phyloP scores from a whole-genome alignment of 768 basidiomycete species.

The Tricholoma bakamatsutake region DNA sequence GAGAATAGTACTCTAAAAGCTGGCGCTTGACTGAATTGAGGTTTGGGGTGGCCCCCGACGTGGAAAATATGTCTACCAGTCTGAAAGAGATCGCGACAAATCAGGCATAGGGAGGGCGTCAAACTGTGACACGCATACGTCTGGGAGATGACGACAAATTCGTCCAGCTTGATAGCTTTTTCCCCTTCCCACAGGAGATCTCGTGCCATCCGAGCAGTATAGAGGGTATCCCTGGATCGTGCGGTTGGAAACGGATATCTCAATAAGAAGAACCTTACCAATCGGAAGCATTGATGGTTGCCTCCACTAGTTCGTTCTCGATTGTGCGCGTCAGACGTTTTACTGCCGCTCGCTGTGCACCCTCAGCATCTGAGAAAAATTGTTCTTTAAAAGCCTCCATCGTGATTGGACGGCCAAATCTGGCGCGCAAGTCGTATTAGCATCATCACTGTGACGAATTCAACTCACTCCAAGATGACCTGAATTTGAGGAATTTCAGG shows the following conservation, averaged over 20 bases:
- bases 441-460: slow-evolving; percentile 31
- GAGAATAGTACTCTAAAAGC: slow-evolving; percentile 84
- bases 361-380: slow-evolving; percentile 67
- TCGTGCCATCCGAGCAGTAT: slow-evolving; percentile 86
- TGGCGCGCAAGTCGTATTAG: slow-evolving; percentile 23
- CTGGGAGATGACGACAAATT: slow-evolving; percentile 83
- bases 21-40: slow-evolving; percentile 57
- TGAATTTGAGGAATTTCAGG: neutral
- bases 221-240: slow-evolving; percentile 76
- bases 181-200: slow-evolving; percentile 91
- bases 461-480: slow-evolving; percentile 50
- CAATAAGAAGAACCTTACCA: slow-evolving; percentile 54
- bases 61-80: slow-evolving; percentile 84
- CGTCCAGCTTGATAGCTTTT: slow-evolving; percentile 66
- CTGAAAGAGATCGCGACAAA: slow-evolving; percentile 33
- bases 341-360: slow-evolving; percentile 69
- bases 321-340: slow-evolving; percentile 80
- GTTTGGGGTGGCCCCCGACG: slow-evolving; percentile 53
- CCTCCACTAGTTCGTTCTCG: slow-evolving; percentile 60
- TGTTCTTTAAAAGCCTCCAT: slow-evolving; percentile 71
- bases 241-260: neutral
- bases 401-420: slow-evolving; percentile 78
- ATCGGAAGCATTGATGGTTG: slow-evolving; percentile 89
- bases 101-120: slow-evolving; percentile 1
- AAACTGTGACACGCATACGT: slow-evolving; percentile 55